A percentile compares a stretch with the other conserved stretches of the same genome.
phyloP scores from a whole-genome alignment of 2,329 filamentous ascomycete genomes.

The Botryosphaeria dothidea region DNA sequence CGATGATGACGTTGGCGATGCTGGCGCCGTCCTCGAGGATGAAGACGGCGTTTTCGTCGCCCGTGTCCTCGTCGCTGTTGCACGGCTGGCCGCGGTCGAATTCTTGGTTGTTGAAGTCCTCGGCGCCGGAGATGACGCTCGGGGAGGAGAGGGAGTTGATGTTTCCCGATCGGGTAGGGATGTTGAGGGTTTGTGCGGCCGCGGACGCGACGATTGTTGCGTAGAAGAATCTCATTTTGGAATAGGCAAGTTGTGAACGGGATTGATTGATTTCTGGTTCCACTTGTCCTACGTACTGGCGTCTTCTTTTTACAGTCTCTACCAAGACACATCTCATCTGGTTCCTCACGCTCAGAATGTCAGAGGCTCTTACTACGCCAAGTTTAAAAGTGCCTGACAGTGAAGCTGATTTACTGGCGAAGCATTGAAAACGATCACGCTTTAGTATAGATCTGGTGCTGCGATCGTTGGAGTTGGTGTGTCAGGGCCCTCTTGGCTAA shows the following conservation, averaged over 20 bases:
- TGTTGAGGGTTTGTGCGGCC: background rate
- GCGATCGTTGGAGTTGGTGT: background rate
- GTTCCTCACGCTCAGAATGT: background rate
- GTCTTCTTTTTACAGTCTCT: background rate
- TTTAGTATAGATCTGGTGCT: background rate
- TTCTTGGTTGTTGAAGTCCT: background rate
- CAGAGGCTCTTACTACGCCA: background rate
- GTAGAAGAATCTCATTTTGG: background rate
- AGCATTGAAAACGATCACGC: background rate
- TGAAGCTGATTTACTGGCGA: background rate
- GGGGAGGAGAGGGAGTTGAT: background rate
- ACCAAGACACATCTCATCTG: background rate
- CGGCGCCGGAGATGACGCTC: background rate
- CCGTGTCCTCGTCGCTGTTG: conserved; percentile 2
- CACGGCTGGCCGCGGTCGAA: conserved; percentile 1
- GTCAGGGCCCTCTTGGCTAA: background rate
- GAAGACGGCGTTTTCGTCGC: conserved; percentile 8
- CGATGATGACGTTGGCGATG: conserved; percentile 52
- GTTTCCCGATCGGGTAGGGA: background rate
- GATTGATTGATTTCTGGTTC: background rate
- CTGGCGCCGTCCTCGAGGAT: conserved; percentile 31
- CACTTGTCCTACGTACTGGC: background rate
- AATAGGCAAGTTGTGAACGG: background rate
- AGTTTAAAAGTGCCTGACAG: background rate
- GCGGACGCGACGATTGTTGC: background rate